These are phyloP conservation scores for Syzygium jambos DNA, from an alignment of 345 rosid species.

Conservation along the genomic window DNA sequence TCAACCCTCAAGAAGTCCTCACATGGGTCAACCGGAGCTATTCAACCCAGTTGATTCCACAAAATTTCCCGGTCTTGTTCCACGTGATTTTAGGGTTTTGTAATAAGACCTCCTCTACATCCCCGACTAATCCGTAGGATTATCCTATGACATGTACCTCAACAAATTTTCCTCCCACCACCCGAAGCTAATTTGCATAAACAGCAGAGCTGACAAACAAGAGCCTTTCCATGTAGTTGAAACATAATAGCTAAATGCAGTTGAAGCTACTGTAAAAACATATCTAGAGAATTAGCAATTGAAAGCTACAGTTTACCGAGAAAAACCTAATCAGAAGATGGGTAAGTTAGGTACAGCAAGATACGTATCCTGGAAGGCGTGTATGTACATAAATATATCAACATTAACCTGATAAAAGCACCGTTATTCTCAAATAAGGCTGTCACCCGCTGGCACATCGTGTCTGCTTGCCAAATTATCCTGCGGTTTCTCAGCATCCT, in stretches of 20 bases:
- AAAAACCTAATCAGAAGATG: not conserved
- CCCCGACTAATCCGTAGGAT: not conserved
- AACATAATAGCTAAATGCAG: not conserved
- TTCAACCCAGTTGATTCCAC: not conserved
- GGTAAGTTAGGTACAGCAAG: not conserved
- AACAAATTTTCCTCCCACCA: not conserved
- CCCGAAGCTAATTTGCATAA: not conserved
- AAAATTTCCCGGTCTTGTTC: not conserved
- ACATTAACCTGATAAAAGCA: not conserved
- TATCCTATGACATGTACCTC: not conserved
- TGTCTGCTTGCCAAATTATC: not conserved
- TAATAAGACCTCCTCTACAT: not conserved
- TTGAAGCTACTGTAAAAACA: not conserved
- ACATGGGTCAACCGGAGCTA: not conserved
- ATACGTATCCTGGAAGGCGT: not conserved
- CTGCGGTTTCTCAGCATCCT: not conserved
- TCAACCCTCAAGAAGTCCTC: not conserved
- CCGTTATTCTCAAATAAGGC: slow-evolving; percentile 1
- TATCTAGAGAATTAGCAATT: not conserved
- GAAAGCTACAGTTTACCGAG: not conserved
- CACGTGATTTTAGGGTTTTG: not conserved
- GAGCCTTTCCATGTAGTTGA: not conserved
- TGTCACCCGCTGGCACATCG: not conserved
- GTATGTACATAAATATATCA: not conserved
- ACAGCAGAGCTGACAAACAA: not conserved